Conservation (phyloP, 805 yeast genomes). For the Schwanniomyces yamadae region DNA sequence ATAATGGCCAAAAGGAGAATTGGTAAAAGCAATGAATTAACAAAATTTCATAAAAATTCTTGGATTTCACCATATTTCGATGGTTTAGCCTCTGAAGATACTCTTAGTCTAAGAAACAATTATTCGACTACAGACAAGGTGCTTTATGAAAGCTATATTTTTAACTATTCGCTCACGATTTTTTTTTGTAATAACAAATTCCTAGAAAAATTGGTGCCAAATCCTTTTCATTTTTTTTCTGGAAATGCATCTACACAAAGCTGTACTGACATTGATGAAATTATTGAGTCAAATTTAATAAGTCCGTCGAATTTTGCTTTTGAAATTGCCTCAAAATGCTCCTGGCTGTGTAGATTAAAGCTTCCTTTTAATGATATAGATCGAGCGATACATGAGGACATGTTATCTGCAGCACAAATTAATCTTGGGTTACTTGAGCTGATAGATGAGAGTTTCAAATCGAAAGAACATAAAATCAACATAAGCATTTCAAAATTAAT, state of each 20-base stretch:
- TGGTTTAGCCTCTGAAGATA: neutral
- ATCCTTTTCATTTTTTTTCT: conserved; percentile 40
- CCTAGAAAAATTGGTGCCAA: conserved; percentile 28
- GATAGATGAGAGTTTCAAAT: neutral
- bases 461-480: neutral
- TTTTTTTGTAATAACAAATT: conserved; percentile 32
- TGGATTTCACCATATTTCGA: too few species aligned
- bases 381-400: neutral
- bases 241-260: neutral
- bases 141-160: conserved; percentile 44
- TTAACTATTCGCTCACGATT: conserved; percentile 39
- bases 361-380: conserved; percentile 5
- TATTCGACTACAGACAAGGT: conserved; percentile 30
- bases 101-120: too few species aligned
- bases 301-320: conserved; percentile 4
- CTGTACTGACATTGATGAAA: neutral
- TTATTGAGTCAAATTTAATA: neutral
- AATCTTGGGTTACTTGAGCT: neutral
- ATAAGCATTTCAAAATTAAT: conserved; percentile 5
- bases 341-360: conserved; percentile 6
- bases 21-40: too few species aligned
- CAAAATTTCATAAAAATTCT: too few species aligned
- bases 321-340: conserved; percentile 7
- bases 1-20: conserved; percentile 23
- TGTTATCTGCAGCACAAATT: neutral